Percentiles rank a stretch among this genome's conserved stretches.
These are phyloP conservation scores for Rhodotorula sp. DNA, from an alignment of 1,284 basidiomycete species.

Conservation along the genomic window DNA sequence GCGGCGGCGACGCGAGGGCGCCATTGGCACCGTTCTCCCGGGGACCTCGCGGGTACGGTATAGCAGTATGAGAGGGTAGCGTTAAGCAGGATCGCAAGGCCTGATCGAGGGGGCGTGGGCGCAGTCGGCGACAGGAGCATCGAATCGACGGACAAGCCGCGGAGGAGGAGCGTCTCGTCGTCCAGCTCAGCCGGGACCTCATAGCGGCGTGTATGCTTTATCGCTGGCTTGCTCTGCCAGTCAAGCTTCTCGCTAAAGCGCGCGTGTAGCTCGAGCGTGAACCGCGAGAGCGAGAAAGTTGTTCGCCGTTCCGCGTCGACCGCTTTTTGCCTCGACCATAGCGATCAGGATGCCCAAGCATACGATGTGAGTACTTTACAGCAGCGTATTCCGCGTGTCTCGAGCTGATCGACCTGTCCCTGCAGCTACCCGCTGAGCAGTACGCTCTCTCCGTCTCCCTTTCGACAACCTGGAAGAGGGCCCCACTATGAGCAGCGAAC, in stretches of 20 bases:
- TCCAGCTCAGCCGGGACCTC: too few species aligned
- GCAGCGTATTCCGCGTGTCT: background rate
- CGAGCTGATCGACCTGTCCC: background rate
- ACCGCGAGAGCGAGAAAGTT: background rate
- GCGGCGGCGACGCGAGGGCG: too few species aligned
- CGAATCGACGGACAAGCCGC: background rate
- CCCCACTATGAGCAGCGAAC: slow-evolving; percentile 14
- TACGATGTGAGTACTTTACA: slow-evolving; percentile 9
- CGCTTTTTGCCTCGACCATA: background rate
- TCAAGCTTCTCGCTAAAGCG: background rate
- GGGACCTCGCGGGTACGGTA: too few species aligned
- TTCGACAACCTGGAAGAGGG: background rate
- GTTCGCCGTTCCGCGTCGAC: background rate
- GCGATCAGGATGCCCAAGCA: slow-evolving; percentile 15
- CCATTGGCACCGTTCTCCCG: too few species aligned
- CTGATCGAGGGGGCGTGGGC: too few species aligned
- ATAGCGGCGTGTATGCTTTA: too few species aligned
- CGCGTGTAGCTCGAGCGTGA: background rate
- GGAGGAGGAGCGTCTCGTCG: background rate
- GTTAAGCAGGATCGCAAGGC: too few species aligned
- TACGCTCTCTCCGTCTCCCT: background rate
- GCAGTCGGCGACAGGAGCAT: too few species aligned
- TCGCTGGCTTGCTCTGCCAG: too few species aligned
- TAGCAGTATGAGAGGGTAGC: too few species aligned
- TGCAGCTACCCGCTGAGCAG: slow-evolving; percentile 33